Base-by-base conservation (phyloP, 257 asterid genomes). In the Solanum peruvianum region DNA sequence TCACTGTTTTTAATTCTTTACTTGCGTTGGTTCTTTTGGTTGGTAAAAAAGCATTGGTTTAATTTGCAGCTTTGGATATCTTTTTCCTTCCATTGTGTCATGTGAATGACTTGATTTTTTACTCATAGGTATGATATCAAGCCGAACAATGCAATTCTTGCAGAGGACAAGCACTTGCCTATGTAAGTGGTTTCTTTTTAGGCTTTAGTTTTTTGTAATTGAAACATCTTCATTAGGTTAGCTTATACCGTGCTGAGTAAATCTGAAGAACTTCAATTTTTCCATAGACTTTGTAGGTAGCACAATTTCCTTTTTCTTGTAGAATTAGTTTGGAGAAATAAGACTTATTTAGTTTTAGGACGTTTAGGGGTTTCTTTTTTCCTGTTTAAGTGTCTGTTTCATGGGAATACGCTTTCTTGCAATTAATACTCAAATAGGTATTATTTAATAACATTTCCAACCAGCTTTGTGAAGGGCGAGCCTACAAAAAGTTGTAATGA, bases 111-210 rank as follows among this genome's bases (percentile, higher is more conserved):
- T 20, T 86, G 39, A 4, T 52, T 86, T 86, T 82, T 73, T 52
- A 20, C 70, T 62, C 67, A 18, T 93, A 97, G 99, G 72, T 97
- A 91, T 85, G 98, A 92, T 25, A 77, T 96, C 82, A 91, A 92
- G 86, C 58, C 89, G 92, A 95, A 97, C 93, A 89, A 96, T 93
- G 99, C 99, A 33, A 97, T 97, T 84, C 97, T 97, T 47, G 99
- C 99, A 0, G 99, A 96, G 94, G 99, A 97, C 6, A 97, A 97
- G 88, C 99, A 97, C 93, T 75, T 94, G 89, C 95, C 98, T 13
- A 88, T 96, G 99, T 97, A 88, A 93, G 99, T 92, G 23, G 12
- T 27, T 90, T 29, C 67, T 29, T 80, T 16, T 47, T 27, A 16
- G 11, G 35, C 44, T 27, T 80, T 80, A 45, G 66, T 9, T 27